Percentiles rank a stretch among this genome's conserved stretches.
These are phyloP conservation scores for Arachnomyces sp. DNA, from an alignment of 2,329 filamentous ascomycete species.

Conservation along the genomic window DNA sequence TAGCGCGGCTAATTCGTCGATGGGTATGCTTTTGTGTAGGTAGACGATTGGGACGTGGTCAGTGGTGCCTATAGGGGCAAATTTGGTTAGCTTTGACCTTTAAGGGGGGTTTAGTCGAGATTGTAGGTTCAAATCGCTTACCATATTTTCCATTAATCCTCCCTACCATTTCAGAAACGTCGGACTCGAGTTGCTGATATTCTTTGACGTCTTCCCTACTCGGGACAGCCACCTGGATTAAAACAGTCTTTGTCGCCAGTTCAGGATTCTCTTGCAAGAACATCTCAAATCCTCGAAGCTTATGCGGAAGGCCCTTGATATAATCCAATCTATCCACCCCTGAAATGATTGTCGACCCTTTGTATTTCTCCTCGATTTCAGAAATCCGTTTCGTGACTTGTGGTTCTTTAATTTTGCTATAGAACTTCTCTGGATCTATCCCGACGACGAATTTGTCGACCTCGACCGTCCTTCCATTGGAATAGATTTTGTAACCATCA, in stretches of 20 bases:
- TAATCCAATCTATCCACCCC: conserved; percentile 92
- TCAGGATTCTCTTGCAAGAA: conserved; percentile 89
- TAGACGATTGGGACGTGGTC: conserved; percentile 97
- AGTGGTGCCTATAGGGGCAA: conserved; percentile 54
- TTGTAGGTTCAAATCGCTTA: conserved; percentile 18
- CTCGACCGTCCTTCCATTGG: conserved; percentile 69
- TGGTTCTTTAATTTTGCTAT: conserved; percentile 66
- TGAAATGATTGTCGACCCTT: conserved; percentile 83
- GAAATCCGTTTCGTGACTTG: conserved; percentile 74
- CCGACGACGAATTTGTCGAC: conserved; percentile 91
- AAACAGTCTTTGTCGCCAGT: conserved; percentile 84
- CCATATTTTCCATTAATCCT: conserved; percentile 89
- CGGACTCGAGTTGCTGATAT: conserved; percentile 84
- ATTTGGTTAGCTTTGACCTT: not conserved
- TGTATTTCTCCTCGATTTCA: conserved; percentile 70
- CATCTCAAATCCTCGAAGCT: conserved; percentile 82
- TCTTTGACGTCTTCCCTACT: conserved; percentile 80
- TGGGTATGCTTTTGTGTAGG: conserved; percentile 86
- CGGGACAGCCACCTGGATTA: conserved; percentile 89
- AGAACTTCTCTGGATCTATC: conserved; percentile 90
- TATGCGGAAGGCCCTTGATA: conserved; percentile 93
- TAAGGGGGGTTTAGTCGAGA: not conserved
- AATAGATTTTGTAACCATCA: conserved; percentile 57
- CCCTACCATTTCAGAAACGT: conserved; percentile 85
- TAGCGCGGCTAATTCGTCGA: conserved; percentile 85